Base-by-base conservation (phyloP, 1,284 basidiomycete genomes). In the Puccinia coronata region DNA sequence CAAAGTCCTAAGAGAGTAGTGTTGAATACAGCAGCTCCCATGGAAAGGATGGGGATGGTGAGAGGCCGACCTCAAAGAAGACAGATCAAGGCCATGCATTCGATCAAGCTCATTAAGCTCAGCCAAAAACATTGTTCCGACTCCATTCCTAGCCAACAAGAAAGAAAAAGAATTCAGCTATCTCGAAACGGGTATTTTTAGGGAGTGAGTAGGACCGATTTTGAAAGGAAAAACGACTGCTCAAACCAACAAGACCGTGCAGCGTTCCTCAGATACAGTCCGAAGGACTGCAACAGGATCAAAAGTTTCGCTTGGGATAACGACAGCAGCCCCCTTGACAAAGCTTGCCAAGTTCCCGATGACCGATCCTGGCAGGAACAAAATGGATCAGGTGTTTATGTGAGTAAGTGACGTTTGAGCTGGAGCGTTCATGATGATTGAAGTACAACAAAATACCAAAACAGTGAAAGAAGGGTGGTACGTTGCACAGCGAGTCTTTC, bases 101-200 rank as follows among this genome's bases (percentile, higher is more conserved):
- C 61, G 43, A 6, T 84, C 82, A 12, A 86, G 82, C n/a, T 83
- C 53, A 43, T 84, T 83, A 20, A 83, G 47, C 34, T 82, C 63
- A 53, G 78, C 59, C 47, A 85, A 84, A 75, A 86, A 86, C 81
- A 85, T 85, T 6, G 85, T 85, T 1, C 85, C 85, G 0, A 86
- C 85, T 28, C 85, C 85, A 77, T 86, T 84, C 51, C 85, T 82
- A 18, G 83, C 61, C 53, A 8, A 16, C 49, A 25, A 12, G 6
- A 76, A 28, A 9, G 1, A 49, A 47, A 43, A 47, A 18, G 39
- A 49, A 14, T 43, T 39, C 28, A 61, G 28, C 9, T 31, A 31
- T 57, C 9, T 57, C 11, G 55, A 57, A 8, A 9, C 23, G 9
- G 11, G 6, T 57, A n/a, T n/a, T 23, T 57, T 57, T 23, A 9